phyloP scores from a whole-genome alignment of 768 basidiomycete genomes.

The Harrya chromipes region DNA sequence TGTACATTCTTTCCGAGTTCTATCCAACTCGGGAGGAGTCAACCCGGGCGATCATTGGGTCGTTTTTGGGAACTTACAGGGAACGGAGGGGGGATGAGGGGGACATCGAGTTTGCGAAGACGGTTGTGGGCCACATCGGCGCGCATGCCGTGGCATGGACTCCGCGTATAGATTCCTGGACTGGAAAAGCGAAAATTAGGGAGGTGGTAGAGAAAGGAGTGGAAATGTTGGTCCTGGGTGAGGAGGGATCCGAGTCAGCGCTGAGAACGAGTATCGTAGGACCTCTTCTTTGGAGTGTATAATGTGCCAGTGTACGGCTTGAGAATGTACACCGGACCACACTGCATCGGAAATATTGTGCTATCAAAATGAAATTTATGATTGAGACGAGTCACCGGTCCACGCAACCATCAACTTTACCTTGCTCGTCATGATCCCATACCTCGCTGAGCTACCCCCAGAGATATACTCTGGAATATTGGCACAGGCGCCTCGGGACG shows the following conservation, averaged over 20 bases:
- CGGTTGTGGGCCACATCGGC: conserved; percentile 48
- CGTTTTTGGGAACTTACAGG: conserved; percentile 49
- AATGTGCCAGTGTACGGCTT: too few species aligned
- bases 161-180: conserved; percentile 47
- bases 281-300: conserved; percentile 14
- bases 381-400: neutral
- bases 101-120: conserved; percentile 31
- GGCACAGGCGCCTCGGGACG: conserved; percentile 41
- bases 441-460: conserved; percentile 46
- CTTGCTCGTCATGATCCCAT: conserved; percentile 13
- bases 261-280: conserved; percentile 32
- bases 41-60: conserved; percentile 35
- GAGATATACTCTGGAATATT: conserved; percentile 68
- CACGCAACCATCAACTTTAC: neutral
- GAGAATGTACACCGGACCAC: too few species aligned
- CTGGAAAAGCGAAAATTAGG: conserved; percentile 43
- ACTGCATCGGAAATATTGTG: too few species aligned
- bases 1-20: conserved; percentile 49
- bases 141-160: conserved; percentile 53
- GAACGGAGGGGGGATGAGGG: conserved; percentile 12
- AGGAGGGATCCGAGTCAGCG: conserved; percentile 23
- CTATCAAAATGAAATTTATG: too few species aligned
- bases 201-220: conserved; percentile 51
- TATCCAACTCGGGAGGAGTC: conserved; percentile 38
- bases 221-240: conserved; percentile 38